Conservation (phyloP, 805 yeast genomes). For the Kodamaea sagamina region DNA sequence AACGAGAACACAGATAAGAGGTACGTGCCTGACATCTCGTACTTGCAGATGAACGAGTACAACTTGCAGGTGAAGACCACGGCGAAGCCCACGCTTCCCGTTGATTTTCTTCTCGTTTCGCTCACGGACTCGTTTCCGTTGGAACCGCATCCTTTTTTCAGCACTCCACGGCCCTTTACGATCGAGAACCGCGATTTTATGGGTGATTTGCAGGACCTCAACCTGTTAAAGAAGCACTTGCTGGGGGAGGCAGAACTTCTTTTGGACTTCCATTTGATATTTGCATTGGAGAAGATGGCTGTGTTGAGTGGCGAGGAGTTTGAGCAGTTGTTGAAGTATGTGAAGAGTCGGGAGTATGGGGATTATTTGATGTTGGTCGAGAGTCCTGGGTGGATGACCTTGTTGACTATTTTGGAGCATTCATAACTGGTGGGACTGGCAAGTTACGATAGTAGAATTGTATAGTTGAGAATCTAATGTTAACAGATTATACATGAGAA, state of each 20-base stretch:
- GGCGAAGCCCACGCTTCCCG: constrained; percentile 34
- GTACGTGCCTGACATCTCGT: constrained; percentile 94
- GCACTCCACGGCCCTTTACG: constrained; percentile 52
- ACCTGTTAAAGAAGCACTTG: constrained; percentile 54
- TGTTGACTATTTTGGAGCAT: constrained; percentile 53
- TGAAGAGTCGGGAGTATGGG: constrained; percentile 41
- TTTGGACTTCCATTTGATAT: constrained; percentile 77
- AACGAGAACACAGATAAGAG: constrained; percentile 70
- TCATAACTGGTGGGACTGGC: too few relatives aligned
- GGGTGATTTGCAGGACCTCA: constrained; percentile 72
- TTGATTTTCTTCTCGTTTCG: constrained; percentile 63
- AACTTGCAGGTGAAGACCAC: constrained; percentile 82
- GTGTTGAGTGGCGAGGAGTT: constrained; percentile 61
- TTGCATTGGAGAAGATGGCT: constrained; percentile 56
- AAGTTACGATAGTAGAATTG: too few relatives aligned
- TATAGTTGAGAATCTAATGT: too few relatives aligned
- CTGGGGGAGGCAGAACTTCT: constrained; percentile 33
- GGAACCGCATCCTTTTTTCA: constrained; percentile 54
- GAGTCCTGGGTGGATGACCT: constrained; percentile 81
- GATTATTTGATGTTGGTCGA: constrained; percentile 56
- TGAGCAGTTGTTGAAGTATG: constrained; percentile 48
- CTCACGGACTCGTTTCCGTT: constrained; percentile 92
- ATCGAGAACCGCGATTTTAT: constrained; percentile 77
- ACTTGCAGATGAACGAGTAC: constrained; percentile 83
- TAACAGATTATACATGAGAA: too few relatives aligned